A percentile compares a stretch with the other conserved stretches of the same genome.
Evolutionary conservation across 1,284 basidiomycete genomes (phyloP).

Genomic region (Mycocalia duriaeana): DNA sequence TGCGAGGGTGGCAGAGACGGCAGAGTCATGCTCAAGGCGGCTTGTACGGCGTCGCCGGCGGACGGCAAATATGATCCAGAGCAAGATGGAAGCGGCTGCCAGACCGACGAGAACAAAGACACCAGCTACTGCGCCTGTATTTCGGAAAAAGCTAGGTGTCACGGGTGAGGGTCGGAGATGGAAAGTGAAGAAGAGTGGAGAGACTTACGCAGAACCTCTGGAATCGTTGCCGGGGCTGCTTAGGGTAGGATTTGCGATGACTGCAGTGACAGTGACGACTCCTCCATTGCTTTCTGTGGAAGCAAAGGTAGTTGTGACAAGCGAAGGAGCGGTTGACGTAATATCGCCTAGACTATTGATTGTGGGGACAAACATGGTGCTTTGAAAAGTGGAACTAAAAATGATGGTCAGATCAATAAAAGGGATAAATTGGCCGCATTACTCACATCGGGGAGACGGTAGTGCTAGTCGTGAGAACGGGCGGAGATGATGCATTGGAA

Average conservation of each 20-base stretch:
- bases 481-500: neutral
- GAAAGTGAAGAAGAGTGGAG: neutral
- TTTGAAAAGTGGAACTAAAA: slow-evolving; percentile 52
- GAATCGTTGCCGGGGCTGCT: slow-evolving; percentile 37
- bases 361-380: slow-evolving; percentile 49
- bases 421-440: neutral
- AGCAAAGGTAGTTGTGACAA: slow-evolving; percentile 52
- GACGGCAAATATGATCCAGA: slow-evolving; percentile 68
- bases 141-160: slow-evolving; percentile 60
- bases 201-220: slow-evolving; percentile 41
- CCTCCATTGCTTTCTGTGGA: slow-evolving; percentile 49
- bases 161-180: neutral
- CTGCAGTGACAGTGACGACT: slow-evolving; percentile 52
- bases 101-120: slow-evolving; percentile 76
- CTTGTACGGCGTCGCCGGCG: slow-evolving; percentile 56
- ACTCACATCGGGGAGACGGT: slow-evolving; percentile 13
- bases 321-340: slow-evolving; percentile 45
- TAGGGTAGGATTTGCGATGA: slow-evolving; percentile 62
- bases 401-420: slow-evolving; percentile 1
- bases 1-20: slow-evolving; percentile 62
- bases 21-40: slow-evolving; percentile 60
- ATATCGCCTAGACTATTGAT: slow-evolving; percentile 52
- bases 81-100: slow-evolving; percentile 60
- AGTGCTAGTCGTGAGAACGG: slow-evolving; percentile 5
- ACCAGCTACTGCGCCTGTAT: slow-evolving; percentile 72